These are phyloP conservation scores for Strobilomyces dryophilus DNA, from an alignment of 768 basidiomycete genomes.

Conservation along the genomic window DNA sequence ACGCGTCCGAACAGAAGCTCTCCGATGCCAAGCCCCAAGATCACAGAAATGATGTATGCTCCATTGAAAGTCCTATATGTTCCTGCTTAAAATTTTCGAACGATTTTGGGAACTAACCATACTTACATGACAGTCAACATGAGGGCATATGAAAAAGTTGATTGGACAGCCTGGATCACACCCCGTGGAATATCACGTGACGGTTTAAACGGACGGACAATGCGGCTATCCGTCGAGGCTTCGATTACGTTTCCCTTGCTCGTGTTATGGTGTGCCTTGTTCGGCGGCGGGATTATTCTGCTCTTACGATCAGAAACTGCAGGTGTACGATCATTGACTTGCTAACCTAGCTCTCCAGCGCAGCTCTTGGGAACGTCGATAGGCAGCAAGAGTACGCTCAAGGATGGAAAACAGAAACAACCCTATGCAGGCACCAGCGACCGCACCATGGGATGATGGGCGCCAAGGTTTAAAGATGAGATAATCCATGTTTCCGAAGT, in stretches of 20 bases:
- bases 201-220: constrained; percentile 56
- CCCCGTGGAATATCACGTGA: constrained; percentile 72
- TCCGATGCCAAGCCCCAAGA: constrained; percentile 68
- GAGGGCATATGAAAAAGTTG: constrained; percentile 59
- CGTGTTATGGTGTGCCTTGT: background rate
- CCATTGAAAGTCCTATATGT: constrained; percentile 75
- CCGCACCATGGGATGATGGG: constrained; percentile 64
- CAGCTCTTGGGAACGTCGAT: constrained; percentile 47
- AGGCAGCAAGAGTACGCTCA: constrained; percentile 65
- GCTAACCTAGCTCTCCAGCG: constrained; percentile 60
- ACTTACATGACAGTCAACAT: constrained; percentile 83
- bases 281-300: constrained; percentile 12
- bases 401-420: constrained; percentile 64
- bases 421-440: constrained; percentile 72
- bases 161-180: constrained; percentile 56
- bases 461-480: constrained; percentile 66
- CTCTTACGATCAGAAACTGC: background rate
- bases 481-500: constrained; percentile 61
- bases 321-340: background rate
- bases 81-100: constrained; percentile 4
- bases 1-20: constrained; percentile 69
- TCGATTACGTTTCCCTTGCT: constrained; percentile 1
- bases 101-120: background rate
- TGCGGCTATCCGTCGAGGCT: background rate
- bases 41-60: constrained; percentile 68